Evolutionary conservation across 2,329 filamentous ascomycete genomes (phyloP).

Genomic region (Colletotrichum tamarilloi): DNA sequence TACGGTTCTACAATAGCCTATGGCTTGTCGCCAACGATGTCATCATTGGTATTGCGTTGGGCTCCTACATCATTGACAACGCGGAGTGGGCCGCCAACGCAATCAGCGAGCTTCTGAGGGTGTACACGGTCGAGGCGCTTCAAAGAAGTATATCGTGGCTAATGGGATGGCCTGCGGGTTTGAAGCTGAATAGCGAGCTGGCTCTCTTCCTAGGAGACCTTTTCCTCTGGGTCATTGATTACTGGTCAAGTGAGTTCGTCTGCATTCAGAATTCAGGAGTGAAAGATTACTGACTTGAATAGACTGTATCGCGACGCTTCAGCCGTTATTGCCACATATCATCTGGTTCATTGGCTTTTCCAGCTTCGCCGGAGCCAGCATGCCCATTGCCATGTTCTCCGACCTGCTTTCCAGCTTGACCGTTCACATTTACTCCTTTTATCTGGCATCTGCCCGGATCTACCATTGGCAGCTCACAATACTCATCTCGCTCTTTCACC

Average conservation of each 20-base stretch:
- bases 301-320: constrained; percentile 81
- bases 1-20: constrained; percentile 97
- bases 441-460: constrained; percentile 94
- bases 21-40: constrained; percentile 99
- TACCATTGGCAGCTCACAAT: constrained; percentile 99
- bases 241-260: constrained; percentile 81
- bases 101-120: constrained; percentile 79
- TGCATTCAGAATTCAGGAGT: neutral
- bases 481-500: constrained; percentile 95
- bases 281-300: constrained; percentile 39
- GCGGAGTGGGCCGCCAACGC: constrained; percentile 83
- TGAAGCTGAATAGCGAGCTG: constrained; percentile 95
- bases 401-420: constrained; percentile 93
- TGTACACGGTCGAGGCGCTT: constrained; percentile 89
- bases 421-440: constrained; percentile 97
- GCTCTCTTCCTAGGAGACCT: constrained; percentile 94
- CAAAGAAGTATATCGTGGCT: constrained; percentile 93
- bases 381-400: constrained; percentile 96
- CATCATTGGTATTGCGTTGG: constrained; percentile 96
- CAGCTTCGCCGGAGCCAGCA: constrained; percentile 93
- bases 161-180: constrained; percentile 92
- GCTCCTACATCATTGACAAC: constrained; percentile 97
- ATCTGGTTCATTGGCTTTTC: constrained; percentile 95
- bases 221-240: constrained; percentile 98
- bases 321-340: constrained; percentile 84